Conservation (phyloP, 352 stramenopile genomes). For the Pythium pyrilobum region DNA sequence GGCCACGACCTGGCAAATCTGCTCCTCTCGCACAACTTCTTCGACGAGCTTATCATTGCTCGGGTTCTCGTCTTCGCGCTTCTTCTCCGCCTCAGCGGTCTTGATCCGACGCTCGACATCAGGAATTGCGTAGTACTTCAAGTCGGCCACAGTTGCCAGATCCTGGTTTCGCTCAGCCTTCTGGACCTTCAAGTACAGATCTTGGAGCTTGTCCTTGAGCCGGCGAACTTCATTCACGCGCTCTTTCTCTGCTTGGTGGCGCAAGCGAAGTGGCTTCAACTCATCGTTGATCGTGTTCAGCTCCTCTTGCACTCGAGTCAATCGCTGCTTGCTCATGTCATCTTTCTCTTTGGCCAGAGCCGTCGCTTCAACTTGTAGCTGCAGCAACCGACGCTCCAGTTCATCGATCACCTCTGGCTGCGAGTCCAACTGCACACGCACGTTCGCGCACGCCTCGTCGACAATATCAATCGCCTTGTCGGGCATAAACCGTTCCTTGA, state of each 20-base stretch:
- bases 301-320: slow-evolving; percentile 90
- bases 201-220: slow-evolving; percentile 92
- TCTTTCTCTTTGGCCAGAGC: slow-evolving; percentile 94
- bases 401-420: slow-evolving; percentile 96
- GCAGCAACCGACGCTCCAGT: slow-evolving; percentile 91
- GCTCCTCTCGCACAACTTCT: slow-evolving; percentile 81
- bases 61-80: slow-evolving; percentile 46
- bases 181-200: slow-evolving; percentile 92
- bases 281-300: slow-evolving; percentile 91
- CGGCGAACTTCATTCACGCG: slow-evolving; percentile 91
- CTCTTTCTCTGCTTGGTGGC: slow-evolving; percentile 91
- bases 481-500: slow-evolving; percentile 89
- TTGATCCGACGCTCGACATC: slow-evolving; percentile 87
- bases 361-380: slow-evolving; percentile 95
- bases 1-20: slow-evolving; percentile 89
- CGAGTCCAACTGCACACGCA: slow-evolving; percentile 92
- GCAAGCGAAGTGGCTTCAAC: slow-evolving; percentile 83
- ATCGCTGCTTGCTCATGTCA: slow-evolving; percentile 83
- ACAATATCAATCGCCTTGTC: slow-evolving; percentile 95
- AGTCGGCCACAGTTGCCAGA: slow-evolving; percentile 91
- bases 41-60: slow-evolving; percentile 68
- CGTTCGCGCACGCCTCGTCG: slow-evolving; percentile 90
- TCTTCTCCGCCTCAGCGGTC: slow-evolving; percentile 74
- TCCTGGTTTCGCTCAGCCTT: slow-evolving; percentile 93
- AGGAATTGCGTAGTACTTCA: slow-evolving; percentile 96